A percentile compares a stretch with the other conserved stretches of the same genome.
These are phyloP conservation scores for Thielaviopsis populi DNA, from an alignment of 2,329 filamentous ascomycete genomes.

Conservation along the genomic window DNA sequence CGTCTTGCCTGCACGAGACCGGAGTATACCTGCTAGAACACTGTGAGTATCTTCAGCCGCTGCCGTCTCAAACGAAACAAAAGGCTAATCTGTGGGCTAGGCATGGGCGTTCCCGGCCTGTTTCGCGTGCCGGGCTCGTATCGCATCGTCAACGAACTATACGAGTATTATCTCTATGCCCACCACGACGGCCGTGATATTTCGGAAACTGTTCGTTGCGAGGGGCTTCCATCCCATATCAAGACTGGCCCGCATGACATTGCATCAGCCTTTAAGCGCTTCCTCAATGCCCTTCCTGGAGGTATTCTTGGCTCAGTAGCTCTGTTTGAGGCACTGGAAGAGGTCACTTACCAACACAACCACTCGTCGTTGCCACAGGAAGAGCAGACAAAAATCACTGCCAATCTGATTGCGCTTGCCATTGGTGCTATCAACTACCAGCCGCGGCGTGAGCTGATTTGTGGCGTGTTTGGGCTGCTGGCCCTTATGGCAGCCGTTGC, in stretches of 20 bases:
- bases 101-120: constrained; percentile 38
- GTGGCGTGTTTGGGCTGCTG: constrained; percentile 50
- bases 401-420: constrained; percentile 49
- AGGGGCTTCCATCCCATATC: constrained; percentile 46
- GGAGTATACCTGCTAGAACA: constrained; percentile 49
- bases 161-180: constrained; percentile 43
- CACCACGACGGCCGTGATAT: constrained; percentile 17
- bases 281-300: constrained; percentile 48
- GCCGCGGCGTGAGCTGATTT: constrained; percentile 48
- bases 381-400: constrained; percentile 41
- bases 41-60: constrained; percentile 27
- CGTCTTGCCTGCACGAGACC: constrained; percentile 51
- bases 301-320: constrained; percentile 49
- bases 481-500: constrained; percentile 44
- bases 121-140: constrained; percentile 49
- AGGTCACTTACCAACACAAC: constrained; percentile 19
- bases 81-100: constrained; percentile 15
- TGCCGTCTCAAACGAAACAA: neutral
- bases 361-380: constrained; percentile 38
- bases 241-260: constrained; percentile 47
- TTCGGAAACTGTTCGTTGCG: constrained; percentile 41
- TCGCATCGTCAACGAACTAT: constrained; percentile 40
- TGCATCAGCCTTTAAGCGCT: constrained; percentile 49
- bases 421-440: constrained; percentile 44
- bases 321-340: constrained; percentile 46